These are phyloP conservation scores for Diaporthe capsici DNA, from an alignment of 2,329 filamentous ascomycete genomes.

Conservation along the genomic window DNA sequence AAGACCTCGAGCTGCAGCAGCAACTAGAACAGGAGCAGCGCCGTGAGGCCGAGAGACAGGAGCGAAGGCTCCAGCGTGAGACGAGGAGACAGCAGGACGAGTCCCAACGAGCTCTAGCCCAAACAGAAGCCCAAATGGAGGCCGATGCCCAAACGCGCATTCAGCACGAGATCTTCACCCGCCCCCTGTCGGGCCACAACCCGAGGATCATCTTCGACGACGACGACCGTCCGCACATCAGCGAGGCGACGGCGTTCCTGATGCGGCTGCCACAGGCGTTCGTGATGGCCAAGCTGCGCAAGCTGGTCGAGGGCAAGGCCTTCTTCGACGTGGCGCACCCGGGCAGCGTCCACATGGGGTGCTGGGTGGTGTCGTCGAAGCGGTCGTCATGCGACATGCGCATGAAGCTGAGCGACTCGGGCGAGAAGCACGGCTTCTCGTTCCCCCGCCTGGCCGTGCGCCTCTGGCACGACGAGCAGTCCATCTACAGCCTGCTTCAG, in stretches of 20 bases:
- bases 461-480: conserved; percentile 34
- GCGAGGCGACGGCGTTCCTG: conserved; percentile 32
- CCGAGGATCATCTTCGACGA: not conserved
- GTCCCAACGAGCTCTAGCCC: not conserved
- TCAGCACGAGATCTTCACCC: not conserved
- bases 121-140: too few relatives aligned
- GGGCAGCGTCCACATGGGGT: conserved; percentile 7
- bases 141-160: not conserved
- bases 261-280: conserved; percentile 14
- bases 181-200: conserved; percentile 25
- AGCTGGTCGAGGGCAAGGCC: not conserved
- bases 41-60: not conserved
- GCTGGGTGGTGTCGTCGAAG: conserved; percentile 21
- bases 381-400: conserved; percentile 3
- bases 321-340: conserved; percentile 29
- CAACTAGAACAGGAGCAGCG: conserved; percentile 15
- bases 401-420: conserved; percentile 24
- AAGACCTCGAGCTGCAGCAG: conserved; percentile 16
- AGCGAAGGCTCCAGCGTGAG: not conserved
- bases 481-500: conserved; percentile 26
- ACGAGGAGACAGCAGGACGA: not conserved
- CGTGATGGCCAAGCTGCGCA: not conserved
- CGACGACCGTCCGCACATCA: conserved; percentile 16
- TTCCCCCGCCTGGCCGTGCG: conserved; percentile 22
- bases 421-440: conserved; percentile 18